phyloP scores from a whole-genome alignment of 2,329 filamentous ascomycete genomes.

The Cladorrhinum sp. region DNA sequence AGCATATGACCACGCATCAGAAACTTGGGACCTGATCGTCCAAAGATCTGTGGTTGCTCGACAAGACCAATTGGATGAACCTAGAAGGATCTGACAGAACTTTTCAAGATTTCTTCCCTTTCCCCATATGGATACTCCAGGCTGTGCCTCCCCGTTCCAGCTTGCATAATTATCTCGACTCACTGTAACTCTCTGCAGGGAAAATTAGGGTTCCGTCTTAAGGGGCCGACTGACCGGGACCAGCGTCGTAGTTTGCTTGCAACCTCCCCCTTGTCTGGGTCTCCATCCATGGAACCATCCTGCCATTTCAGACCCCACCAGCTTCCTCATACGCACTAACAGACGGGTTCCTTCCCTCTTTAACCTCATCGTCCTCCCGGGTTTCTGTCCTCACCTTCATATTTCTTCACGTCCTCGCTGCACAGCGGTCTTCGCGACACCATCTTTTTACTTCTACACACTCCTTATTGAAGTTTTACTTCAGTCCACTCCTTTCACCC shows the following conservation, averaged over 20 bases:
- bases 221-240: slow-evolving; percentile 24
- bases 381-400: not conserved
- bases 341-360: slow-evolving; percentile 10
- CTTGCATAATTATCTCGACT: not conserved
- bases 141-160: not conserved
- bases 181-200: not conserved
- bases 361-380: not conserved
- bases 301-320: slow-evolving; percentile 17
- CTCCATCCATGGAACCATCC: slow-evolving; percentile 11
- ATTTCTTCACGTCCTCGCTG: slow-evolving; percentile 5
- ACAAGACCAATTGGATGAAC: not conserved
- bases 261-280: slow-evolving; percentile 9
- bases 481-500: slow-evolving; percentile 27
- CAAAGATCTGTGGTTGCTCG: not conserved
- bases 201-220: slow-evolving; percentile 20
- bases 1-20: not conserved
- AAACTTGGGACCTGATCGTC: not conserved
- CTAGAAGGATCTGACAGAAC: not conserved
- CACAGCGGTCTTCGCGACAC: not conserved
- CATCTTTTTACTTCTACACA: slow-evolving; percentile 16
- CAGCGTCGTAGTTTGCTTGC: slow-evolving; percentile 20
- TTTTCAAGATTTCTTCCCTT: not conserved
- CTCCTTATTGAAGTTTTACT: slow-evolving; percentile 23
- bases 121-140: not conserved
- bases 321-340: slow-evolving; percentile 14